These are phyloP conservation scores for Arthroderma sp. DNA, from an alignment of 2,329 filamentous ascomycete genomes.

Conservation along the genomic window DNA sequence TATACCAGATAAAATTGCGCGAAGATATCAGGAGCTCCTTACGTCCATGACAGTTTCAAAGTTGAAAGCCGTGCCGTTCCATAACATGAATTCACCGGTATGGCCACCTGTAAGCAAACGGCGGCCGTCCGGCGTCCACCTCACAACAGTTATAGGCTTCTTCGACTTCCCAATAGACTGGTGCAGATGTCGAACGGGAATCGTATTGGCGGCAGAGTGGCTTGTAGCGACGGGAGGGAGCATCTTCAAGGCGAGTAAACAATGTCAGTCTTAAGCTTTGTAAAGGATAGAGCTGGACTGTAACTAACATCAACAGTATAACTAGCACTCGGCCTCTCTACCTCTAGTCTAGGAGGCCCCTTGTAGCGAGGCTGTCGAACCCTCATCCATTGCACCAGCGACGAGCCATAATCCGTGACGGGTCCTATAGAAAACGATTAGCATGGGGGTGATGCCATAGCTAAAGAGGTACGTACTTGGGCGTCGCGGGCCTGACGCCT, in stretches of 20 bases:
- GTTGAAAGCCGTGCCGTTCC: conserved; percentile 98
- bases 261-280: conserved; percentile 10
- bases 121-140: conserved; percentile 94
- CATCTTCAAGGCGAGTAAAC: conserved; percentile 47
- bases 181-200: conserved; percentile 90
- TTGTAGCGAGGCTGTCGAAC: conserved; percentile 66
- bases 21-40: conserved; percentile 14
- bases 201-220: conserved; percentile 65
- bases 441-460: neutral
- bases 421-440: conserved; percentile 48
- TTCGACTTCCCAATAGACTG: conserved; percentile 98
- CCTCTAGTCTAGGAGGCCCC: conserved; percentile 58
- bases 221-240: conserved; percentile 68
- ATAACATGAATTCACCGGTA: conserved; percentile 94
- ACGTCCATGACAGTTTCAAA: conserved; percentile 97
- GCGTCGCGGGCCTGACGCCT: conserved; percentile 27
- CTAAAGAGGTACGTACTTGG: conserved; percentile 24
- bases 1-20: neutral
- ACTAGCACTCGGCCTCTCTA: conserved; percentile 73
- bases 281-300: neutral
- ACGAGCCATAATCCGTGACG: conserved; percentile 86
- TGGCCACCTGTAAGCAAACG: conserved; percentile 84
- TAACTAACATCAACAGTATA: conserved; percentile 72
- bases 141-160: conserved; percentile 90
- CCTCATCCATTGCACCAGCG: conserved; percentile 82